A percentile compares a stretch with the other conserved stretches of the same genome.
phyloP scores from a whole-genome alignment of 768 basidiomycete genomes.

The Sporobolomyces pararoseus region DNA sequence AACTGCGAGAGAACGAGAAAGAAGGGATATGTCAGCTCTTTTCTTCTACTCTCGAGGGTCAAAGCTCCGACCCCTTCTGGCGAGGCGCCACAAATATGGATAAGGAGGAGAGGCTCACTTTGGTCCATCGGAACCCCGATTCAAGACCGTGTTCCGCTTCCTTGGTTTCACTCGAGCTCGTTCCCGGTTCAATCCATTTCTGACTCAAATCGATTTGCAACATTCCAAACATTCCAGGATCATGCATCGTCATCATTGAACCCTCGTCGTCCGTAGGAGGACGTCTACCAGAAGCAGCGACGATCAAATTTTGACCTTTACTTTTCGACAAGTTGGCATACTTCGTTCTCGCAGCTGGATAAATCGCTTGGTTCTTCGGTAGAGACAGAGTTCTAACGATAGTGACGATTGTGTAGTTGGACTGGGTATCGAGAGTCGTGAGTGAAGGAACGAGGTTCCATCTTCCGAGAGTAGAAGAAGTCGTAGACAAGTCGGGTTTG shows the following conservation, averaged over 20 bases:
- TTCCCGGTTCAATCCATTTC: not conserved
- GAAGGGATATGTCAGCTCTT: not conserved
- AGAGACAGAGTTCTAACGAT: slow-evolving; percentile 12
- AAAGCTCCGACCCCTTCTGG: too few species aligned
- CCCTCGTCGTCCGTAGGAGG: not conserved
- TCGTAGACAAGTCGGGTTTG: not conserved
- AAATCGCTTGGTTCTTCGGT: not conserved
- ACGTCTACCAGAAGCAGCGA: not conserved
- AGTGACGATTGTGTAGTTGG: slow-evolving; percentile 8
- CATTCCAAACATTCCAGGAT: not conserved
- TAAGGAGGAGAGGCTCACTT: too few species aligned
- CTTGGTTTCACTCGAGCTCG: too few species aligned
- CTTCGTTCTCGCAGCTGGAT: not conserved
- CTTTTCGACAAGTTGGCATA: slow-evolving; percentile 4
- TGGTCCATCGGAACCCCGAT: too few species aligned
- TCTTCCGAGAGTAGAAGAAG: not conserved
- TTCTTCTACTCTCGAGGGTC: too few species aligned
- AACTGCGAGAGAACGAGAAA: not conserved
- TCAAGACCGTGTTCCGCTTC: too few species aligned
- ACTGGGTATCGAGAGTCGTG: not conserved
- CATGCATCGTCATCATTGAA: slow-evolving; percentile 11
- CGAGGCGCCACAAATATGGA: too few species aligned
- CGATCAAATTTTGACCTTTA: slow-evolving; percentile 8
- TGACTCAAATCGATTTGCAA: slow-evolving; percentile 3
- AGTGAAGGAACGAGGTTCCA: slow-evolving; percentile 6